phyloP scores from a whole-genome alignment of 371 early-diverging fungal species.

The Circinella umbellata region DNA sequence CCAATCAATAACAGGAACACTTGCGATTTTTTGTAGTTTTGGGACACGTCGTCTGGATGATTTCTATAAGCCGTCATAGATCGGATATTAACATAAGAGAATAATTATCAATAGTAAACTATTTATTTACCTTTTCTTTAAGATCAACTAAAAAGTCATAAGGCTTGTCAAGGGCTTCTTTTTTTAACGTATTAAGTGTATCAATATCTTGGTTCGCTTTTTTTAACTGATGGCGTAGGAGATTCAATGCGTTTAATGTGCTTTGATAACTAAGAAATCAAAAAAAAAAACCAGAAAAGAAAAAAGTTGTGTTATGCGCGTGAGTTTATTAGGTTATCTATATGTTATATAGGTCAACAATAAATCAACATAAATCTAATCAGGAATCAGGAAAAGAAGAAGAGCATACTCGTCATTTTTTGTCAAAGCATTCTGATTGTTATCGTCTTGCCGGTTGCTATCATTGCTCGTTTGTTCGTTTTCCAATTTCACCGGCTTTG shows the following conservation, averaged over 20 bases:
- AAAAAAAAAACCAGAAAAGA: background rate
- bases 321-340: background rate
- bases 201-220: slow-evolving; percentile 53
- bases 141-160: slow-evolving; percentile 53
- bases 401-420: slow-evolving; percentile 44
- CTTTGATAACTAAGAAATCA: slow-evolving; percentile 40
- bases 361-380: background rate
- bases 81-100: too few relatives aligned
- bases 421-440: slow-evolving; percentile 10
- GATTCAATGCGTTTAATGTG: slow-evolving; percentile 33
- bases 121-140: slow-evolving; percentile 41
- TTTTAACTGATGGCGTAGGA: slow-evolving; percentile 48
- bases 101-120: too few relatives aligned
- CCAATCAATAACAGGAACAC: slow-evolving; percentile 50
- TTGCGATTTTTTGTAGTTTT: slow-evolving; percentile 45
- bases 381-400: background rate
- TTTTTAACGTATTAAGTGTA: slow-evolving; percentile 45
- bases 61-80: slow-evolving; percentile 12
- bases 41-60: slow-evolving; percentile 34
- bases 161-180: slow-evolving; percentile 52
- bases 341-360: too few relatives aligned
- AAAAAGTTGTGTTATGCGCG: background rate
- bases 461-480: background rate
- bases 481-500: background rate
- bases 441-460: background rate